Conservation (phyloP, 2,329 filamentous ascomycete species). For the Lachnellula suecica region DNA sequence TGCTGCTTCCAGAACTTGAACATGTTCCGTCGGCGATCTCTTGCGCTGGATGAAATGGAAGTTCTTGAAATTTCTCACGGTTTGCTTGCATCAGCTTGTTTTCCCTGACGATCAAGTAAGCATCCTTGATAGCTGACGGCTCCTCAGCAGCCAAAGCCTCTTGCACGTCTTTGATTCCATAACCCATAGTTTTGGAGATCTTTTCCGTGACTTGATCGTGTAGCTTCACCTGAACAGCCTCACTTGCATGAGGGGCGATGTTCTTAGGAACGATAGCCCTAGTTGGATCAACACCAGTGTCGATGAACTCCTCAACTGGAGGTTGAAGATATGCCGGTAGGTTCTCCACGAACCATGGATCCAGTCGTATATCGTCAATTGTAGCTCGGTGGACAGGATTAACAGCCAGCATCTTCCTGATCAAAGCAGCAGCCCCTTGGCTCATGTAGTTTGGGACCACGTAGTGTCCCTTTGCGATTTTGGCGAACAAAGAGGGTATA, state of each 20-base stretch:
- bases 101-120: conserved; percentile 95
- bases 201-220: conserved; percentile 93
- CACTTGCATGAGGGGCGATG: conserved; percentile 75
- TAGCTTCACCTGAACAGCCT: conserved; percentile 81
- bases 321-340: conserved; percentile 84
- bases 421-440: conserved; percentile 75
- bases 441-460: conserved; percentile 91
- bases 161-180: conserved; percentile 90
- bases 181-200: conserved; percentile 97
- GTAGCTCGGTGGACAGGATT: conserved; percentile 94
- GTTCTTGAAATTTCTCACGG: conserved; percentile 58
- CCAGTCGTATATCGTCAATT: conserved; percentile 87
- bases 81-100: conserved; percentile 97
- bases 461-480: conserved; percentile 93
- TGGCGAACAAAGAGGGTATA: conserved; percentile 95
- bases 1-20: conserved; percentile 8
- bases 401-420: conserved; percentile 91
- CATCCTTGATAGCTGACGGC: conserved; percentile 97
- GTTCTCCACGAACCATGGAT: conserved; percentile 91
- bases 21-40: neutral
- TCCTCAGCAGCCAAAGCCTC: conserved; percentile 90
- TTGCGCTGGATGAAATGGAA: neutral
- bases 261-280: conserved; percentile 84
- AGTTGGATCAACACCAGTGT: conserved; percentile 90
- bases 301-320: conserved; percentile 87